Evolutionary conservation across 2,329 filamentous ascomycete species (phyloP).

Genomic region (Penicillium hordei): DNA sequence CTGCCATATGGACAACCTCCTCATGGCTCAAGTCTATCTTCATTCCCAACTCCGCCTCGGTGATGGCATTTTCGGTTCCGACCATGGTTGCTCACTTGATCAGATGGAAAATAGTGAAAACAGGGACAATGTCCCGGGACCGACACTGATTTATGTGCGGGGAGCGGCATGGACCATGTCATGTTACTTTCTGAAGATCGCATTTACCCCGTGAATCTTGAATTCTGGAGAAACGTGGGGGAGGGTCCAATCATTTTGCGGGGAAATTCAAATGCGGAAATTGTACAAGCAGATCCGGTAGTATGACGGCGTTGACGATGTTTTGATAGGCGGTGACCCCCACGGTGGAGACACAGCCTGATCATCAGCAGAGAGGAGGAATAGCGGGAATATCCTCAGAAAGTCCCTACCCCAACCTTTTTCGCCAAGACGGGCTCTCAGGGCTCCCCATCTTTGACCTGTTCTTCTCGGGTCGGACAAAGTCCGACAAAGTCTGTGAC

Average conservation of each 20-base stretch:
- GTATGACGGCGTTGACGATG: not conserved
- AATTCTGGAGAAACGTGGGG: conserved; percentile 9
- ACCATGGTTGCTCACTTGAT: conserved; percentile 9
- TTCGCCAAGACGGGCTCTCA: not conserved
- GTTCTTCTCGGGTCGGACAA: not conserved
- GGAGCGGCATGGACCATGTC: not conserved
- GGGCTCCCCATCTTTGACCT: not conserved
- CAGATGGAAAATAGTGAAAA: not conserved
- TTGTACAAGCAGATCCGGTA: not conserved
- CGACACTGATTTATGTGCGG: conserved; percentile 4
- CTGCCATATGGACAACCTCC: conserved; percentile 20
- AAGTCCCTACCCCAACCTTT: not conserved
- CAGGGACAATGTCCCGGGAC: not conserved
- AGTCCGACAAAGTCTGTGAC: conserved; percentile 5
- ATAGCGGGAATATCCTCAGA: not conserved
- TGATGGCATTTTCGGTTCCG: conserved; percentile 10
- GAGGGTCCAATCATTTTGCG: conserved; percentile 10
- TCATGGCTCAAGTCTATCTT: conserved; percentile 24
- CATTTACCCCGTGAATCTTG: conserved; percentile 11
- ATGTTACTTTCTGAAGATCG: not conserved
- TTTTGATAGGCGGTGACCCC: not conserved
- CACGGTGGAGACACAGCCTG: conserved; percentile 1
- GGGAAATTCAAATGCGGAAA: conserved; percentile 4
- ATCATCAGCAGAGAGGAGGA: not conserved
- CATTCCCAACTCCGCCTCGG: conserved; percentile 19